Percentiles rank a stretch among this genome's conserved stretches.
These are phyloP conservation scores for Patellaria atrata DNA, from an alignment of 495 filamentous ascomycete genomes.

Conservation along the genomic window DNA sequence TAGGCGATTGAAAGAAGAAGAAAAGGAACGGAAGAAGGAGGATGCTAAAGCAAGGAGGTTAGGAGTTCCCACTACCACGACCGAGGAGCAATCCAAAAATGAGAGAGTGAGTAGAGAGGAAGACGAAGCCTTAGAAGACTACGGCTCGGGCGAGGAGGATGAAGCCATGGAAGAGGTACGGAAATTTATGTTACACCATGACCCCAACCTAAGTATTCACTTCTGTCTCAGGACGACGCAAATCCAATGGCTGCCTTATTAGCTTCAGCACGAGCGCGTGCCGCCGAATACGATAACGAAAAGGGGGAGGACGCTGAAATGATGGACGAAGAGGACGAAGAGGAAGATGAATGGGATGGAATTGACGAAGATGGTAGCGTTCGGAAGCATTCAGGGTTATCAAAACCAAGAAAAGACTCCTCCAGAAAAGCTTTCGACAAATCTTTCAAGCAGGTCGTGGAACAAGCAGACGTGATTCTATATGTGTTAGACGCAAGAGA, in stretches of 20 bases:
- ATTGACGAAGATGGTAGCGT: conserved; percentile 19
- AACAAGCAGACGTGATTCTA: conserved; percentile 76
- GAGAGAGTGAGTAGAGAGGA: conserved; percentile 35
- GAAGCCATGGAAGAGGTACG: conserved; percentile 26
- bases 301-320: conserved; percentile 35
- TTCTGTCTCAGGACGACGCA: conserved; percentile 41
- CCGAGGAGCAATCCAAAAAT: conserved; percentile 30
- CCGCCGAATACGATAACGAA: conserved; percentile 57
- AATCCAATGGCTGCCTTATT: conserved; percentile 90
- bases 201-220: conserved; percentile 19
- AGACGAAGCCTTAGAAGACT: conserved; percentile 24
- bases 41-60: conserved; percentile 48
- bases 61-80: conserved; percentile 26
- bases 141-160: conserved; percentile 28
- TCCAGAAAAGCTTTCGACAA: conserved; percentile 86
- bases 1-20: conserved; percentile 64
- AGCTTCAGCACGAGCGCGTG: conserved; percentile 76
- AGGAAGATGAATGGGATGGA: conserved; percentile 29
- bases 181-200: background rate
- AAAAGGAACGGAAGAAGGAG: conserved; percentile 52
- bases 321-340: conserved; percentile 34
- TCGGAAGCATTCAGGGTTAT: conserved; percentile 21
- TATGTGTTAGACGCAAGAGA: conserved; percentile 93
- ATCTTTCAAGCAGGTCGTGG: conserved; percentile 88
- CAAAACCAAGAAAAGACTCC: conserved; percentile 41